Evolutionary conservation across 2,329 filamentous ascomycete genomes (phyloP).

Genomic region (Metarhizium anisopliae): DNA sequence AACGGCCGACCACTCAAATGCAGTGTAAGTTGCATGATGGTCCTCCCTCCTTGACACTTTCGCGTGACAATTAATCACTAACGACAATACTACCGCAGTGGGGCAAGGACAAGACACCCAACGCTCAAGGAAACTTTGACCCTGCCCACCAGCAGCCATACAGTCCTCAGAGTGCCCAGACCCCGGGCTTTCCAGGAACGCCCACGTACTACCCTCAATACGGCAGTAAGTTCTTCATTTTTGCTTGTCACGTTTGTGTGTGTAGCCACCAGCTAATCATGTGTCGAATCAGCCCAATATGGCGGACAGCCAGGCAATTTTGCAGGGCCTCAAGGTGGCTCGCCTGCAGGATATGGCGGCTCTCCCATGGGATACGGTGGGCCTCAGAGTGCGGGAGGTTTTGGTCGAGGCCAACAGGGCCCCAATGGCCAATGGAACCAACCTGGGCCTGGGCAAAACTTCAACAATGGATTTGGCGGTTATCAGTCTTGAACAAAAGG

Average conservation of each 20-base stretch:
- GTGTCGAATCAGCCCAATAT: conserved; percentile 34
- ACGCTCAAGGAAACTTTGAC: conserved; percentile 55
- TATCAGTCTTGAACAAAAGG: conserved; percentile 46
- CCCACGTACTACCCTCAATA: conserved; percentile 94
- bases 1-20: conserved; percentile 96
- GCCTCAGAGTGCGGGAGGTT: conserved; percentile 71
- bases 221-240: conserved; percentile 53
- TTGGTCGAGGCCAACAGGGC: conserved; percentile 64
- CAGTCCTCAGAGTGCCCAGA: conserved; percentile 66
- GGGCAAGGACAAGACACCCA: conserved; percentile 97
- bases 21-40: conserved; percentile 63
- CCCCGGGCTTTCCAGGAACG: conserved; percentile 65
- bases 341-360: conserved; percentile 52
- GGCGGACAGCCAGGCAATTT: conserved; percentile 62
- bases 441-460: conserved; percentile 44
- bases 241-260: background rate
- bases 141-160: conserved; percentile 53
- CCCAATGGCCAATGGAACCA: conserved; percentile 48
- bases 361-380: conserved; percentile 65
- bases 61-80: background rate
- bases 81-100: conserved; percentile 49
- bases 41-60: conserved; percentile 4
- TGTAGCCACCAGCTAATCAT: conserved; percentile 5
- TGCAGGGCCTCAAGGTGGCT: conserved; percentile 51
- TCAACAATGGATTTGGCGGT: conserved; percentile 51